Evolutionary conservation across 2,329 filamentous ascomycete species (phyloP).

Genomic region (Sclerotinia trifoliorum): DNA sequence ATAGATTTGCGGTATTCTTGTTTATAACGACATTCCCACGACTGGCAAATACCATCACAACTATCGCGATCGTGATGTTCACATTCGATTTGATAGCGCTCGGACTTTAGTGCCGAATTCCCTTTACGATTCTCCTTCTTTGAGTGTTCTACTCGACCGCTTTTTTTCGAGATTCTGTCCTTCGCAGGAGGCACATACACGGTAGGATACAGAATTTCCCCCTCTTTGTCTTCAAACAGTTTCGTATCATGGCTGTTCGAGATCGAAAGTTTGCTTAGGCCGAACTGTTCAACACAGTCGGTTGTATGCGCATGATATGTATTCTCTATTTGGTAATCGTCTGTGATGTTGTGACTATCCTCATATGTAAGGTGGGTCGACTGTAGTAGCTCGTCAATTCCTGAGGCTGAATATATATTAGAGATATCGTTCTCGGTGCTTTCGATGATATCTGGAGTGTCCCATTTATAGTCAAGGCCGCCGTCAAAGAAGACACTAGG

Average conservation of each 20-base stretch:
- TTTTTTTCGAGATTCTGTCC: neutral
- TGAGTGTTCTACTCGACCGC: neutral
- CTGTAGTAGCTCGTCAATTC: neutral
- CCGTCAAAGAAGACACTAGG: slow-evolving; percentile 49
- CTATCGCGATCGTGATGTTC: neutral
- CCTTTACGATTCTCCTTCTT: neutral
- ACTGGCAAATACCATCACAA: slow-evolving; percentile 7
- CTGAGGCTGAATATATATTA: neutral
- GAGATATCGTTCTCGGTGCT: neutral
- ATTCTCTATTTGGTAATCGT: neutral
- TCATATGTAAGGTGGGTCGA: neutral
- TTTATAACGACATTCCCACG: slow-evolving; percentile 19
- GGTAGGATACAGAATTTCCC: slow-evolving; percentile 3
- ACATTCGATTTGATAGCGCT: neutral
- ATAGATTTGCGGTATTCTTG: slow-evolving; percentile 12
- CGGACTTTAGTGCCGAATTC: neutral
- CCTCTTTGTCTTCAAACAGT: neutral
- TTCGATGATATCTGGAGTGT: neutral
- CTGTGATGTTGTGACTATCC: neutral
- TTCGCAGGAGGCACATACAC: slow-evolving; percentile 6
- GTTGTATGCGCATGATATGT: slow-evolving; percentile 5
- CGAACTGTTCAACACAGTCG: slow-evolving; percentile 6
- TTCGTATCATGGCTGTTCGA: neutral
- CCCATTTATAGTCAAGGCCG: slow-evolving; percentile 46
- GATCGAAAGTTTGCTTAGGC: neutral